These are phyloP conservation scores for Abrus precatorius DNA, from an alignment of 306 rosid genomes.

Conservation along the genomic window DNA sequence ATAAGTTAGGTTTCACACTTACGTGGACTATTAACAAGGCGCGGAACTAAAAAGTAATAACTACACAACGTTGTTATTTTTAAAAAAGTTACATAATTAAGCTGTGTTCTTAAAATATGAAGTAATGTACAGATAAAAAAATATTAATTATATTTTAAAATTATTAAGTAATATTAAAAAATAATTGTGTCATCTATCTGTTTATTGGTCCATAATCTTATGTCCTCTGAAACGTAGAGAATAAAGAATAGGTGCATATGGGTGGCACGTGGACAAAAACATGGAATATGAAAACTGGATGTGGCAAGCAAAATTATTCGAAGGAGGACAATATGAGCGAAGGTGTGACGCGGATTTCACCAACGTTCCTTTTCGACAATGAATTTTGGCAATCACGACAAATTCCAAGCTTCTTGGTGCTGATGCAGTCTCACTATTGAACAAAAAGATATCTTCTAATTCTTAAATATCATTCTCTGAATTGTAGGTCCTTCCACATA, in stretches of 20 bases:
- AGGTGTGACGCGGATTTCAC: constrained; percentile 68
- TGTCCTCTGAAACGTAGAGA: not conserved
- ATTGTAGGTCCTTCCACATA: not conserved
- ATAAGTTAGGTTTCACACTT: no score
- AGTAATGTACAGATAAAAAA: no score
- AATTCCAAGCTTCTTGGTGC: constrained; percentile 72
- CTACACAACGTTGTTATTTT: no score
- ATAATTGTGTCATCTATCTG: no score
- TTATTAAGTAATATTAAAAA: no score
- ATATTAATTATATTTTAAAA: no score
- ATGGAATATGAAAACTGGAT: constrained; percentile 26
- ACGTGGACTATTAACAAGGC: no score
- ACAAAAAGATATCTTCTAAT: not conserved
- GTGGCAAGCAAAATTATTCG: constrained; percentile 59
- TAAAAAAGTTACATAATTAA: no score
- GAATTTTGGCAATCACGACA: constrained; percentile 41
- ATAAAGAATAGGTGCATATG: not conserved
- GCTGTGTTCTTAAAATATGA: no score
- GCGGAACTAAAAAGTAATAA: no score
- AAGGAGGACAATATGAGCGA: constrained; percentile 37
- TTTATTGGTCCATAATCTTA: not conserved
- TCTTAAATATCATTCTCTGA: not conserved
- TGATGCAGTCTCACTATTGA: constrained; percentile 7
- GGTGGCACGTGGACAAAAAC: constrained; percentile 33
- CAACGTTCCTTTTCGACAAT: constrained; percentile 49